Conservation (phyloP, 129 eudicot species). For the Lactuca saligna region DNA sequence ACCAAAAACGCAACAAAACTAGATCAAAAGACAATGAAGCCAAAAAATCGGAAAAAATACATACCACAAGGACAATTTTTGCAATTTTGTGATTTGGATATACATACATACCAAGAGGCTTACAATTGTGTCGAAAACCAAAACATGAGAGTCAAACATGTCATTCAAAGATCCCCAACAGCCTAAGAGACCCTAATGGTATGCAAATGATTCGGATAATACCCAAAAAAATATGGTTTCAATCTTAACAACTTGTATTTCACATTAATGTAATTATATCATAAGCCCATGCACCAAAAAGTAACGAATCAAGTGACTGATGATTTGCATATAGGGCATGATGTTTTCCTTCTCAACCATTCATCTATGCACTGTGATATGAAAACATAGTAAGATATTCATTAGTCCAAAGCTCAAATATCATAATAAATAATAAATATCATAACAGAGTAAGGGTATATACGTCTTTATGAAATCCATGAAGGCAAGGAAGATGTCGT, state of each 20-base stretch:
- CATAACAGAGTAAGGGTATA: not conserved
- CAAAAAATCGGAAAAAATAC: no score
- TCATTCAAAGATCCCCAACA: slow-evolving; percentile 3
- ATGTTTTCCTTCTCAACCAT: slow-evolving; percentile 80
- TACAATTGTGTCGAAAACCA: slow-evolving; percentile 3
- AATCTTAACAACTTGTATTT: slow-evolving; percentile 7
- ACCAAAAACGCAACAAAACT: no score
- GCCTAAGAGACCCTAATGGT: slow-evolving; percentile 18
- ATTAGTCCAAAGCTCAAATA: not conserved
- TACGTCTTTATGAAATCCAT: slow-evolving; percentile 97
- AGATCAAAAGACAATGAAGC: no score
- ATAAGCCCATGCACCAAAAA: not conserved
- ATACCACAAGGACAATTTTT: no score
- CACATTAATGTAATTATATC: slow-evolving; percentile 1
- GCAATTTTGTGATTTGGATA: not conserved
- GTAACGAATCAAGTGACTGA: slow-evolving; percentile 57
- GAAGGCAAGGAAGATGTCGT: slow-evolving; percentile 97
- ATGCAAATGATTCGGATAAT: slow-evolving; percentile 14
- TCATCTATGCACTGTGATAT: slow-evolving; percentile 85
- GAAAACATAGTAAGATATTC: not conserved
- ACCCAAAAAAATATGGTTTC: slow-evolving; percentile 18
- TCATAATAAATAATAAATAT: not conserved
- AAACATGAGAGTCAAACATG: not conserved
- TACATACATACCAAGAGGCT: not conserved
- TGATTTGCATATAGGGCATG: slow-evolving; percentile 96